Evolutionary conservation across 2,329 filamentous ascomycete species (phyloP).

Genomic region (Ceratocystis eucalypticola): DNA sequence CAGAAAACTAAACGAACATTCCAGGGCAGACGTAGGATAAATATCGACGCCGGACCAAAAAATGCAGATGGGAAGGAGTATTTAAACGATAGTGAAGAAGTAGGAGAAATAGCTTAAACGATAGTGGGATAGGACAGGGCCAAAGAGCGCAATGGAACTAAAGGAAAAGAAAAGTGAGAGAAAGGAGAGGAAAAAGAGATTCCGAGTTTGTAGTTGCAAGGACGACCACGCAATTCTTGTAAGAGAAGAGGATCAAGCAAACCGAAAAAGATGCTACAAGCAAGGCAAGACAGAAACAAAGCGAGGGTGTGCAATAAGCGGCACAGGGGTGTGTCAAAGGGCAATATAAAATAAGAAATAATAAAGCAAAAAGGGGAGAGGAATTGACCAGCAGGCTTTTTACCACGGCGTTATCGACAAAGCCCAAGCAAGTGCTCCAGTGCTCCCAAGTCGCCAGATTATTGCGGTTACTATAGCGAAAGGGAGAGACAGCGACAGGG

Average conservation of each 20-base stretch:
- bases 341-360: not conserved
- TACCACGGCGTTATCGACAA: not conserved
- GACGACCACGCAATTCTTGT: conserved; percentile 11
- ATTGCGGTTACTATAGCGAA: not conserved
- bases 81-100: conserved; percentile 6
- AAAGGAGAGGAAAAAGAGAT: not conserved
- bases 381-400: not conserved
- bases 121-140: not conserved
- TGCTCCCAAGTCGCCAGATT: too few relatives aligned
- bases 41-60: not conserved
- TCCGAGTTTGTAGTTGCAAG: conserved; percentile 1
- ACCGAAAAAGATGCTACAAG: conserved; percentile 8
- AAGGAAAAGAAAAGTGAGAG: not conserved
- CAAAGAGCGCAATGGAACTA: not conserved
- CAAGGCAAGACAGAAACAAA: conserved; percentile 8
- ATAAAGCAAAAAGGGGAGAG: conserved; percentile 1
- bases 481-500: not conserved
- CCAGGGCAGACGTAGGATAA: not conserved
- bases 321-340: not conserved
- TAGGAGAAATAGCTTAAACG: conserved; percentile 8
- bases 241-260: conserved; percentile 12
- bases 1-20: conserved; percentile 1
- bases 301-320: not conserved
- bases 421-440: not conserved
- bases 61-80: not conserved